Conservation (phyloP, 163 green algal species). For the Volvox carteri region DNA sequence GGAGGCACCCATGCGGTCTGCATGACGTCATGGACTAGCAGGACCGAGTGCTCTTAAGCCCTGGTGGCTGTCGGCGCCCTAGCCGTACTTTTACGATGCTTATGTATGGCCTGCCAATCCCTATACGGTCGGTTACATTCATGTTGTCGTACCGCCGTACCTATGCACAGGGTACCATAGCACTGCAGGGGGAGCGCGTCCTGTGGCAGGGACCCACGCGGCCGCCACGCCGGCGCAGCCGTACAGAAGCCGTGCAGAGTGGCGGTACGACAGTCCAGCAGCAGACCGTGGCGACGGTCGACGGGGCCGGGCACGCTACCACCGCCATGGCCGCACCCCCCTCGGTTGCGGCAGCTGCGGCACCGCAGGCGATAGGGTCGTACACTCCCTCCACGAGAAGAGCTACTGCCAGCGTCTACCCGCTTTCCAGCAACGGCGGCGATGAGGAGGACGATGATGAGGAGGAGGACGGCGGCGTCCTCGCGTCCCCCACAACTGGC, state of each 20-base stretch:
- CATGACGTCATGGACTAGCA: no score
- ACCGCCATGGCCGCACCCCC: background rate
- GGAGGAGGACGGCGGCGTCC: background rate
- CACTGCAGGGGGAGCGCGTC: constrained; percentile 25
- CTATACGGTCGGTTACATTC: no score
- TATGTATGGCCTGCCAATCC: no score
- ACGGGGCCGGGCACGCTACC: background rate
- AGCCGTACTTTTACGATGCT: no score
- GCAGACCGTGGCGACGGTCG: background rate
- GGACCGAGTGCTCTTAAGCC: no score
- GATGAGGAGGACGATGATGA: constrained; percentile 1
- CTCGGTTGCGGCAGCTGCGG: background rate
- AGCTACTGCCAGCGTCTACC: background rate
- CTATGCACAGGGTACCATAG: constrained; percentile 25
- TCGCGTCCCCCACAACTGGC: background rate
- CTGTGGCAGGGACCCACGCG: constrained; percentile 7
- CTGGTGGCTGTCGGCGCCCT: no score
- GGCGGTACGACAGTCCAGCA: background rate
- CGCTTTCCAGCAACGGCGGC: background rate
- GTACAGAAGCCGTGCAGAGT: background rate
- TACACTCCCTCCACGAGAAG: no score
- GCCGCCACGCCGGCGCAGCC: background rate
- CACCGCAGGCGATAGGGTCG: no score
- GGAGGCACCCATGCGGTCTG: no score
- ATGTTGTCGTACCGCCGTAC: no score